Evolutionary conservation across 306 rosid genomes (phyloP), one percentile per base, ranked within the genome.

Genomic region (Biancaea sappan): DNA sequence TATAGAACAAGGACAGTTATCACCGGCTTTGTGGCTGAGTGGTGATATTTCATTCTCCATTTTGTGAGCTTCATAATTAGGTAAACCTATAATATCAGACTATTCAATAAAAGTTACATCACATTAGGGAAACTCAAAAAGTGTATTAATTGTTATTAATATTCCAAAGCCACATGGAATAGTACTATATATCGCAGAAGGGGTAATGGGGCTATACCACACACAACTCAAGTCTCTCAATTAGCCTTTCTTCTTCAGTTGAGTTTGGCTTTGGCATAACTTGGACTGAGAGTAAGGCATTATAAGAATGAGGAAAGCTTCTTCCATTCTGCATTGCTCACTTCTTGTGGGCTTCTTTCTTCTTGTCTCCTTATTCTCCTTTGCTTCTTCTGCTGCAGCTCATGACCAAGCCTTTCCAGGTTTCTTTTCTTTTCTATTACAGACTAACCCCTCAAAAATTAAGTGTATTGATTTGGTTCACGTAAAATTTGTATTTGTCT

Each of bases 111-210:
- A 24, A 31, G 25, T 43, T 52, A 43, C 31, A 10, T 50, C 7
- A 61, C 29, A 52, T n/a, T n/a, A n/a, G 52, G 26, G 0, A 22
- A 34, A 34, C 37, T n/a, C 37, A 34, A 34, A n/a, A 4, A 34
- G 37, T 34, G 6, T 5, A 4, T 35, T n/a, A n/a, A 2, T 4
- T 4, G 6, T 47, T n/a, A 47, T 6, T 47, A n/a, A 37, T 14
- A 47, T 28, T 25, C 47, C 51, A 37, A 35, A 24, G 34, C 10
- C n/a, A 25, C 8, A 21, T 34, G 72, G 56, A 25, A 3, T 0
- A 2, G n/a, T n/a, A n/a, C n/a, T 81, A 81, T 77, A 81, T 53
- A 53, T 76, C 77, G 22, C 53, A 16, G 32, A 53, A 37, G 81
- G 50, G n/a, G 5, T 53, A 21, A 35, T 66, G 29, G 40, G 44